Base-by-base conservation (phyloP, 1,284 basidiomycete species). In the Cryptococcus sp. region DNA sequence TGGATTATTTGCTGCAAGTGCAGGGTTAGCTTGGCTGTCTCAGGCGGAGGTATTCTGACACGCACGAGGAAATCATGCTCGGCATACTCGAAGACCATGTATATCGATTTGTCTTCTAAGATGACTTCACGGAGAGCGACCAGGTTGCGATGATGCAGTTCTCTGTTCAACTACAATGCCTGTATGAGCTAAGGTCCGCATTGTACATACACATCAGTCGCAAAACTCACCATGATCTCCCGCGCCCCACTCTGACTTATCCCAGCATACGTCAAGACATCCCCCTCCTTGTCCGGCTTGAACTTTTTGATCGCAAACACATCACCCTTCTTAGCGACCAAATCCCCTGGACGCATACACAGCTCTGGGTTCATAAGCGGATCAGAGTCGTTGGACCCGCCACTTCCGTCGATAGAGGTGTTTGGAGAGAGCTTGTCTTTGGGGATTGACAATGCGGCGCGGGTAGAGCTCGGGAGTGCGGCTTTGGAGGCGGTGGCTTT, bases 261-360 rank as follows among this genome's bases (percentile, higher is more conserved):
- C 4, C 96, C 96, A 8, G 93, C 96, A 74, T 97, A 98, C 0
- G 89, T 91, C 50, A 88, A 79, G 2, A 91, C 86, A 70, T 96
- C 93, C 36, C 92, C 92, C 78, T 96, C 93, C 75, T 98, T 98
- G 80, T 98, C 96, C 0, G 95, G 94, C 75, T 99, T 99, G 81
- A 98, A 98, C 77, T 98, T 99, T 80, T 99, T 99, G 80, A 98
- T 98, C 4, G 95, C 96, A 69, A 92, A 89, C 48, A 95, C 82
- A 55, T 80, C 81, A 1, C 81, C 84, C 47, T 76, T 74, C 44
- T 87, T 85, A 11, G 80, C 79, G 1, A 84, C 70, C 28, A 72
- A 57, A 49, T 80, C 87, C 36, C 84, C 81, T 61, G 87, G 87
- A 1, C 76, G 66, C 67, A 72, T 76, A 61, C 70, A 74, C 46